These are phyloP conservation scores for Chlorella sp. DNA, from an alignment of 139 green algal genomes.

Conservation along the genomic window DNA sequence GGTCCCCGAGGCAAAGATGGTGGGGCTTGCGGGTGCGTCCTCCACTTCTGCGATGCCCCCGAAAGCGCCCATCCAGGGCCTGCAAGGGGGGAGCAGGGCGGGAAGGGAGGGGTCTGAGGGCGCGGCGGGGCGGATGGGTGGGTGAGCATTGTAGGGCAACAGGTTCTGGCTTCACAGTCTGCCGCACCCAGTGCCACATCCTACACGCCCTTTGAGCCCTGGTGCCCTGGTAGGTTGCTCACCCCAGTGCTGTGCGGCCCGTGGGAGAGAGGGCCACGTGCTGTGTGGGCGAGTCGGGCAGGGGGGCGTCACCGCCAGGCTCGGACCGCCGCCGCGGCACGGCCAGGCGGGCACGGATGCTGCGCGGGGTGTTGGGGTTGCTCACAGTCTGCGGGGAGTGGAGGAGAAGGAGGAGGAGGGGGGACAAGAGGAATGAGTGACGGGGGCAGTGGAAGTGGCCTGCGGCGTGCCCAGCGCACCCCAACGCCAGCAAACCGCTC, in stretches of 20 bases:
- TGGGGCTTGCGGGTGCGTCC: conserved; percentile 17
- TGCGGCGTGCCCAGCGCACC: too few species aligned
- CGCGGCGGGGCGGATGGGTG: neutral
- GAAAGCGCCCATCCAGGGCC: conserved; percentile 22
- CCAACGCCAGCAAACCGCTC: neutral
- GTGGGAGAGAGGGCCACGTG: neutral
- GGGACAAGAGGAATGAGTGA: neutral
- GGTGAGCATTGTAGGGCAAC: neutral
- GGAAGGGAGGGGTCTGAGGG: neutral
- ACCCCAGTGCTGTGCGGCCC: conserved; percentile 9
- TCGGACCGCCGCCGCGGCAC: neutral
- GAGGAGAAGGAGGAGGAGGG: neutral
- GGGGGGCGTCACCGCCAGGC: neutral
- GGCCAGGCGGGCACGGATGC: conserved; percentile 22
- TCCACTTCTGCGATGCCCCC: neutral
- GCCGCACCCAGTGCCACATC: neutral
- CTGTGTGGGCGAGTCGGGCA: neutral
- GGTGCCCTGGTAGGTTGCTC: neutral
- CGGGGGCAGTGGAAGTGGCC: too few species aligned
- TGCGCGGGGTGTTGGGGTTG: conserved; percentile 28
- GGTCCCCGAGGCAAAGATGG: conserved; percentile 7
- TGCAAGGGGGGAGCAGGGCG: neutral
- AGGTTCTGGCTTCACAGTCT: neutral
- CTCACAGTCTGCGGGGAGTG: neutral
- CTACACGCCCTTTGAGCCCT: neutral